These are phyloP conservation scores for Xanthoconium stramineum DNA, from an alignment of 768 basidiomycete species.

Conservation along the genomic window DNA sequence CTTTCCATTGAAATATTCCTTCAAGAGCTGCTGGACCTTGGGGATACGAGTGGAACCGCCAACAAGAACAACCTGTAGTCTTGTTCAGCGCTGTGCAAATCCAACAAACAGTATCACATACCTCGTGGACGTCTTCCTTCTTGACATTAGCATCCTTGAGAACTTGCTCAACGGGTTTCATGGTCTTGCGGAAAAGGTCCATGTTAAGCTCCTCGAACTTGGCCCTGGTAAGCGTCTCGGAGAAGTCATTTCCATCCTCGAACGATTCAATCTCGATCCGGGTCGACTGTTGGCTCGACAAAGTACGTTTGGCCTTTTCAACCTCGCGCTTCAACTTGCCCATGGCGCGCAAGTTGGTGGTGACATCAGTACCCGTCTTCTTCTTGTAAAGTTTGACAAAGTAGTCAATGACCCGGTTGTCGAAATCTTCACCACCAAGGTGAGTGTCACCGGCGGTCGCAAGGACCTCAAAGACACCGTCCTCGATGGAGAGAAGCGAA, in stretches of 20 bases:
- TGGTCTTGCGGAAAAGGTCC: constrained; percentile 98
- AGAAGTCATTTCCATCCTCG: constrained; percentile 70
- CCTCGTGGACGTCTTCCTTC: constrained; percentile 96
- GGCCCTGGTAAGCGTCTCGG: constrained; percentile 94
- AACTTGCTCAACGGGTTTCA: constrained; percentile 99
- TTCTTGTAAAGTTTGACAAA: constrained; percentile 88
- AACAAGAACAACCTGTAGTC: constrained; percentile 72
- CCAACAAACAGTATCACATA: constrained; percentile 26
- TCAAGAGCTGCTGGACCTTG: constrained; percentile 97
- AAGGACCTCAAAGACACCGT: constrained; percentile 87
- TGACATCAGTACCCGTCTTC: constrained; percentile 85
- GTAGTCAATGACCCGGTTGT: constrained; percentile 90
- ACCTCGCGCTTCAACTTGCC: constrained; percentile 92
- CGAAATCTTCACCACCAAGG: constrained; percentile 95
- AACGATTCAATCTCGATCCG: constrained; percentile 85
- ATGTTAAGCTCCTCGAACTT: constrained; percentile 99
- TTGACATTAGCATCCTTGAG: constrained; percentile 97
- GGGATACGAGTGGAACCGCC: constrained; percentile 99
- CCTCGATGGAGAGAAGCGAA: constrained; percentile 91
- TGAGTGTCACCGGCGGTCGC: constrained; percentile 94
- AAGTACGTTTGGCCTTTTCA: constrained; percentile 92
- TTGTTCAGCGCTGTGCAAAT: neutral
- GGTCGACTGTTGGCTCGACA: constrained; percentile 86
- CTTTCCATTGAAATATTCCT: constrained; percentile 95
- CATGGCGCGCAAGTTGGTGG: constrained; percentile 75